Conservation (phyloP, 1,139 yeast species). For the Kurtzmaniella natalensis region DNA sequence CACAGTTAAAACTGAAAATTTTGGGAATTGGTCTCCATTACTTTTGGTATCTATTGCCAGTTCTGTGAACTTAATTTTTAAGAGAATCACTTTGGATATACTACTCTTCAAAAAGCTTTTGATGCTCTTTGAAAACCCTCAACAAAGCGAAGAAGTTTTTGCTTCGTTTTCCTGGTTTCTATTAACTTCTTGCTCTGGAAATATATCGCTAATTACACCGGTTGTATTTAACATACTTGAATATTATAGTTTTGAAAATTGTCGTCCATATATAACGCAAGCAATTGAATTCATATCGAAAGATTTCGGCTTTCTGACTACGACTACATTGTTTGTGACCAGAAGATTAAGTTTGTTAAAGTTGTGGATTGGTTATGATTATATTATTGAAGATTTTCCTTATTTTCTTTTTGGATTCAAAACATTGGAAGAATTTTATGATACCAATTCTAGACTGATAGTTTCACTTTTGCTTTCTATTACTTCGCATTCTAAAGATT, state of each 20-base stretch:
- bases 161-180: constrained; percentile 38
- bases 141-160: constrained; percentile 32
- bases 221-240: constrained; percentile 41
- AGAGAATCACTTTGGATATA: too few relatives aligned
- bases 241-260: constrained; percentile 27
- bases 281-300: constrained; percentile 21
- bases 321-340: constrained; percentile 23
- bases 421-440: constrained; percentile 21
- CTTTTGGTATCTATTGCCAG: too few relatives aligned
- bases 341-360: constrained; percentile 30
- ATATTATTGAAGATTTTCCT: constrained; percentile 34
- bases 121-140: constrained; percentile 28
- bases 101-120: constrained; percentile 28
- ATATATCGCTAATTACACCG: constrained; percentile 22
- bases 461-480: constrained; percentile 30
- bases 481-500: constrained; percentile 1
- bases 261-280: constrained; percentile 24
- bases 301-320: constrained; percentile 10
- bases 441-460: constrained; percentile 28
- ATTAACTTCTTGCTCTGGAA: constrained; percentile 9
- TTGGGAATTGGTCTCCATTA: too few relatives aligned
- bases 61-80: too few relatives aligned
- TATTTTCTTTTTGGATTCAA: constrained; percentile 30
- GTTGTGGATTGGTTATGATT: constrained; percentile 37
- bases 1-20: too few relatives aligned